Percentiles rank a stretch among this genome's conserved stretches.
These are phyloP conservation scores for Russula sp. DNA, from an alignment of 768 basidiomycete species.

Conservation along the genomic window DNA sequence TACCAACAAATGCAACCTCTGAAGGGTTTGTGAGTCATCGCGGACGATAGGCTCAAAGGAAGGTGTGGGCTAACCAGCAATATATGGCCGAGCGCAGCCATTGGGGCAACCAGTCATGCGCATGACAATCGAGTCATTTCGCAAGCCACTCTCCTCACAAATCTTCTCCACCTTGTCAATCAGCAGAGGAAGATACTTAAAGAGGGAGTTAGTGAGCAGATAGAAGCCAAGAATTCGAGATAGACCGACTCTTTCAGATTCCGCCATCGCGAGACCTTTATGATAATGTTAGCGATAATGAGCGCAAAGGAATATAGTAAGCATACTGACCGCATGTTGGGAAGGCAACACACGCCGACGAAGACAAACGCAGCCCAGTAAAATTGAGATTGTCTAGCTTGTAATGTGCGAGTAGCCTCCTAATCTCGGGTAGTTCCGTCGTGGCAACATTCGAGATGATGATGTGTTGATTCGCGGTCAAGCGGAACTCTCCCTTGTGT, in stretches of 20 bases:
- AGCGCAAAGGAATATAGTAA: background rate
- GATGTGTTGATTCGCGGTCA: constrained; percentile 94
- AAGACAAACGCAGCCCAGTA: constrained; percentile 74
- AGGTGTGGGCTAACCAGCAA: constrained; percentile 52
- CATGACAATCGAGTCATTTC: constrained; percentile 96
- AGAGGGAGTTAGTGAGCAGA: background rate
- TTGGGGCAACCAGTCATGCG: constrained; percentile 98
- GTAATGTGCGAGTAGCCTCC: constrained; percentile 71
- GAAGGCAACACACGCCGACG: constrained; percentile 95
- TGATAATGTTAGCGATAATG: constrained; percentile 4
- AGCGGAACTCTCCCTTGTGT: constrained; percentile 88
- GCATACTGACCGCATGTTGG: constrained; percentile 70
- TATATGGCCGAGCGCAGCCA: constrained; percentile 88
- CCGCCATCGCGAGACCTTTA: constrained; percentile 67
- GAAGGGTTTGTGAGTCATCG: constrained; percentile 8
- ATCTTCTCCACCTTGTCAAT: constrained; percentile 93
- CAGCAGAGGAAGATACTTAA: constrained; percentile 86
- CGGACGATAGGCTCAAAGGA: background rate
- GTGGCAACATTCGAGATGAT: constrained; percentile 76
- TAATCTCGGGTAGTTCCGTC: constrained; percentile 70
- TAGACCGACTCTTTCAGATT: constrained; percentile 57
- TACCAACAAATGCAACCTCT: constrained; percentile 96
- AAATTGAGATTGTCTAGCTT: constrained; percentile 83
- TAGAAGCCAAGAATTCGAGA: background rate
- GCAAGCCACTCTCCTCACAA: constrained; percentile 85